Evolutionary conservation across 345 rosid genomes (phyloP).

Genomic region (Citrus medica): DNA sequence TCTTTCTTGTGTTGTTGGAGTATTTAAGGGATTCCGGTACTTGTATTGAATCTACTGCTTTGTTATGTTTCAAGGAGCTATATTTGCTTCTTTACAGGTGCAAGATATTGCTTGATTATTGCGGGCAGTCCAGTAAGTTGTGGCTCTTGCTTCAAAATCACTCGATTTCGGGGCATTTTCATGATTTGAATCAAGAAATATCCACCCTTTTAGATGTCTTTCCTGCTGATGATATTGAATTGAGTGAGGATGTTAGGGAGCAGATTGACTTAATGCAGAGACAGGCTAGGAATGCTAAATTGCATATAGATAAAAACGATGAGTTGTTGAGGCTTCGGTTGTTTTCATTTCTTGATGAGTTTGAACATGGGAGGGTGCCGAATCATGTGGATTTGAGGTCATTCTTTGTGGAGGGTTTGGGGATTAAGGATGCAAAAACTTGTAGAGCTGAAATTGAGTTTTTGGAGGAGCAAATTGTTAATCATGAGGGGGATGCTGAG

Average conservation of each 20-base stretch:
- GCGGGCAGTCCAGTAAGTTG: slow-evolving; percentile 75
- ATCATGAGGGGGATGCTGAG: slow-evolving; percentile 79
- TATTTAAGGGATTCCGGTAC: slow-evolving; percentile 51
- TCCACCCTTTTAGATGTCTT: slow-evolving; percentile 88
- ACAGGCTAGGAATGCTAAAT: slow-evolving; percentile 54
- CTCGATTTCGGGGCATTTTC: slow-evolving; percentile 85
- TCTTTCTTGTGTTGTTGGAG: slow-evolving; percentile 59
- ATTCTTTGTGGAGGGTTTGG: slow-evolving; percentile 61
- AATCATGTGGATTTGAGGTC: slow-evolving; percentile 27
- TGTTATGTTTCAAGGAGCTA: slow-evolving; percentile 84
- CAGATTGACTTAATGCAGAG: slow-evolving; percentile 67
- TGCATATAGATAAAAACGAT: slow-evolving; percentile 64
- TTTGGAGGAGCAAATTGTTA: slow-evolving; percentile 89
- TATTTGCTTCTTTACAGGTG: slow-evolving; percentile 82
- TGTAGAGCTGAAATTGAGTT: slow-evolving; percentile 78
- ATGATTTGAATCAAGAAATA: slow-evolving; percentile 86
- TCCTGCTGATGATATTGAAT: slow-evolving; percentile 46
- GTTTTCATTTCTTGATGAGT: slow-evolving; percentile 58
- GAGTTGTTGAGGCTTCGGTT: slow-evolving; percentile 54
- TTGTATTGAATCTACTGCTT: slow-evolving; percentile 39
- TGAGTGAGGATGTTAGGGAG: slow-evolving; percentile 78
- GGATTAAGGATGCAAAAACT: slow-evolving; percentile 53
- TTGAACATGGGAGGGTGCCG: slow-evolving; percentile 65
- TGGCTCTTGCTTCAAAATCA: slow-evolving; percentile 89
- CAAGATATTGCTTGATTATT: slow-evolving; percentile 78